Evolutionary conservation across 306 rosid species (phyloP), one percentile per base, ranked within the genome.

Genomic region (Quercus berberidifolia): DNA sequence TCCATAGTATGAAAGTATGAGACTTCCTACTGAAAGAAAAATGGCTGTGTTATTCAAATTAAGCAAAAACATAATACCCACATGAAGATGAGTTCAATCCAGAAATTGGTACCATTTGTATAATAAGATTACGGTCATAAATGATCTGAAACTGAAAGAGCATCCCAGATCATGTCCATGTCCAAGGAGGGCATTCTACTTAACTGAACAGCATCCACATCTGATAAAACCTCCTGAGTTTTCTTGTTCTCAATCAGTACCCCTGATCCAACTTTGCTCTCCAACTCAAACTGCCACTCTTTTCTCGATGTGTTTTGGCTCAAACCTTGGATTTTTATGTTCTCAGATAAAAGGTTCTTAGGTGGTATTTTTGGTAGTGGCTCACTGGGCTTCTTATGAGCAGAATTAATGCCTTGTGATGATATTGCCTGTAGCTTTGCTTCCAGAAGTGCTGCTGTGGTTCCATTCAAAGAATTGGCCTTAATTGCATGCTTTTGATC

Each of bases 141-240:
- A 76, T 49, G 17, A 49, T 91, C 94, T 57, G 97, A 87, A 69
- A 91, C 91, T 51, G 84, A 79, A 83, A 94, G 91, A 75, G 95
- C 94, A 86, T 94, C 94, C 98, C 98, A 94, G 74, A 94, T 92
- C 64, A 77, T 78, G 74, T 94, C 98, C 97, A 94, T 94, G 78
- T 94, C 98, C 87, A 94, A 86, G 23, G 98, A 94, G 19, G 98
- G 97, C 93, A 92, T 89, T 89, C 90, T 91, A 86, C 98, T 94
- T 52, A 94, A 70, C 84, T 92, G 98, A 87, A 94, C 88, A 77
- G 83, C 84, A 78, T 92, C 98, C 35, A 59, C 73, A 74, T 92
- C 94, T 5, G 80, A 79, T 8, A 79, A 62, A 10, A 69, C 72
- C 51, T 89, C 87, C 54, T 83, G 82, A 30, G 33, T 87, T 75